Evolutionary conservation across 2,329 filamentous ascomycete species (phyloP), one percentile per base, ranked within the genome.

Genomic region (Rhinocladiella similis): DNA sequence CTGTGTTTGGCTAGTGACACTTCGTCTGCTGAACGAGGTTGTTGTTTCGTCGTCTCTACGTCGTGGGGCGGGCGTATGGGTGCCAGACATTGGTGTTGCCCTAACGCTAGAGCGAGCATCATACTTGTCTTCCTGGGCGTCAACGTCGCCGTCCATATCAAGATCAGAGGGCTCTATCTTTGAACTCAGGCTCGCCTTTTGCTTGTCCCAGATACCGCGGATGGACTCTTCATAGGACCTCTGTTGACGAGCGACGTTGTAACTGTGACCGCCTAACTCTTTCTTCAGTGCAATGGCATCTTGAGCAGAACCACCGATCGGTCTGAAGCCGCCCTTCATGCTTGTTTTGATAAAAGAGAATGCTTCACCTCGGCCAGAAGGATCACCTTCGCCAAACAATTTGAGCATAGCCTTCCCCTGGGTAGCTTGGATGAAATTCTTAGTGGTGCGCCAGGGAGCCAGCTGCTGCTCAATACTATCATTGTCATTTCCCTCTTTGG

Each of bases 311-410:
- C 96, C 91, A 18, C 91, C 91, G 22, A 95, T 83, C 18, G 91
- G 88, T 68, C 92, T 90, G 72, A 97, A 99, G 0, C 94, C 94
- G 60, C 94, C 94, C 74, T 99, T 99, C 94, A 99, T 99, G 1
- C 91, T 96, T 0, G 92, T 97, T 69, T 94, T 91, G 72, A 99
- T 92, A 72, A 99, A 97, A 70, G 90, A 97, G 77, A 97, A 96
- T 2, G 90, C 94, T 57, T 97, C 86, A 1, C 94, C 94, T 66
- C 92, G 89, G 20, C 91, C 91, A 0, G 93, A 96, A 3, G 94
- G 94, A 69, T 99, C 94, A 54, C 94, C 94, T 63, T 95, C 90
- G 18, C 94, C 94, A 66, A 97, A 92, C 12, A 99, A 82, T 65
- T 92, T 89, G 45, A 99, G 82, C 94, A 99, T 99, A 2, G 94